Conservation (phyloP, 768 basidiomycete genomes). For the Chiua virens region DNA sequence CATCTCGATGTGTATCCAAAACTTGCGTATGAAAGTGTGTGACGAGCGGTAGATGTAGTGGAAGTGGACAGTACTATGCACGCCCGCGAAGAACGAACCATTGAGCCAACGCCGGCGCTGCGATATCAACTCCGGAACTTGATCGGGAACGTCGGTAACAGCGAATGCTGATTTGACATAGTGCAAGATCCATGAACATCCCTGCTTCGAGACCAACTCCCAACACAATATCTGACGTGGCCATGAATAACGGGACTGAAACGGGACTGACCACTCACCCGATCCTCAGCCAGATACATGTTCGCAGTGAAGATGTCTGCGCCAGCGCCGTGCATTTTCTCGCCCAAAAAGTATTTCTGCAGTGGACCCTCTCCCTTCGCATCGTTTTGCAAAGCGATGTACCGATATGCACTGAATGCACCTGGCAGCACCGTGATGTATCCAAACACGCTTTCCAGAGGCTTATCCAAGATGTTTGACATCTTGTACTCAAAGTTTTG, state of each 20-base stretch:
- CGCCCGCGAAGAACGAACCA: conserved; percentile 96
- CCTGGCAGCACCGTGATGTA: conserved; percentile 94
- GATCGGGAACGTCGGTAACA: conserved; percentile 91
- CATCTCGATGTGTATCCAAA: conserved; percentile 95
- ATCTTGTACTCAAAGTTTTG: conserved; percentile 97
- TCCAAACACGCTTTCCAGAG: conserved; percentile 85
- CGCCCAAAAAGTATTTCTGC: conserved; percentile 96
- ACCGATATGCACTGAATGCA: conserved; percentile 89
- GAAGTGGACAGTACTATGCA: conserved; percentile 91
- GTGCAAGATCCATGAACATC: conserved; percentile 88
- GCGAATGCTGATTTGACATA: conserved; percentile 96
- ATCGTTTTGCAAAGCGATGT: conserved; percentile 91
- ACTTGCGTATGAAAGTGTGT: conserved; percentile 78
- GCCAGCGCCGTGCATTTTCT: conserved; percentile 87
- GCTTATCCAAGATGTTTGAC: conserved; percentile 91
- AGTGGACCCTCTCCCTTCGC: conserved; percentile 79
- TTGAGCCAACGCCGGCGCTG: conserved; percentile 97
- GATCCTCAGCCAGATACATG: conserved; percentile 95
- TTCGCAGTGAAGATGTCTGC: conserved; percentile 94
- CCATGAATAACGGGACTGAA: conserved; percentile 2
- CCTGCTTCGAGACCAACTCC: conserved; percentile 96
- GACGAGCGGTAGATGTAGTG: conserved; percentile 93
- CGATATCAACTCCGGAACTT: conserved; percentile 92
- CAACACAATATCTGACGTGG: conserved; percentile 80
- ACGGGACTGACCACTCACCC: conserved; percentile 38